A percentile compares a stretch with the other conserved stretches of the same genome.
Evolutionary conservation across 805 yeast species (phyloP).

Genomic region (Saccharomycopsis lassenensis): DNA sequence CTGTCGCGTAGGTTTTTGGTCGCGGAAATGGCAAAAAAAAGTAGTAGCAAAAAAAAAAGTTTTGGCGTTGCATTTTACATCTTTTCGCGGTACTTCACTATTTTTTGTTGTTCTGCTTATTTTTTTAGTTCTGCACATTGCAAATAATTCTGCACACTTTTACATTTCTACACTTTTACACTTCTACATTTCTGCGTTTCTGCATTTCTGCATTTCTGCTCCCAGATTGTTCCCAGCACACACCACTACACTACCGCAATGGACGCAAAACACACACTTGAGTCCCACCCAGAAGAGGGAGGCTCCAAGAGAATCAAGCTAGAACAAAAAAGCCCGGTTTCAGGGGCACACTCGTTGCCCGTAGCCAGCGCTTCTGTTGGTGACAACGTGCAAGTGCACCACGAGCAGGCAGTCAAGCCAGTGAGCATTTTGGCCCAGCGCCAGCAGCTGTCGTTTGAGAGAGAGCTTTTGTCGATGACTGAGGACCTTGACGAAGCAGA

Average conservation of each 20-base stretch:
- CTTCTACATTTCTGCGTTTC: background rate
- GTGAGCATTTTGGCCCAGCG: conserved; percentile 19
- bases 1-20: too few relatives aligned
- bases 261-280: too few relatives aligned
- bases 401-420: background rate
- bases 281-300: background rate
- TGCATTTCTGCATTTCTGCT: background rate
- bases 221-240: background rate
- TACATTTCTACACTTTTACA: background rate
- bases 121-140: background rate
- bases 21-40: too few relatives aligned
- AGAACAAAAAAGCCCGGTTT: conserved; percentile 8
- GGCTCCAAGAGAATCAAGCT: conserved; percentile 8
- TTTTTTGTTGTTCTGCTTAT: too few relatives aligned
- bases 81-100: too few relatives aligned
- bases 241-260: background rate
- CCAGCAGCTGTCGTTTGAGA: conserved; percentile 41
- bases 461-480: conserved; percentile 37
- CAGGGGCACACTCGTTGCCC: conserved; percentile 17
- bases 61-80: too few relatives aligned
- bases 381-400: conserved; percentile 11
- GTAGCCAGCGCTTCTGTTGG: conserved; percentile 1
- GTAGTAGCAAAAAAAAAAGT: too few relatives aligned
- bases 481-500: conserved; percentile 23
- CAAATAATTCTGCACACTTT: background rate